A percentile compares a stretch with the other conserved stretches of the same genome.
These are phyloP conservation scores for Wickerhamiella vanderwaltii DNA, from an alignment of 805 yeast genomes.

Conservation along the genomic window DNA sequence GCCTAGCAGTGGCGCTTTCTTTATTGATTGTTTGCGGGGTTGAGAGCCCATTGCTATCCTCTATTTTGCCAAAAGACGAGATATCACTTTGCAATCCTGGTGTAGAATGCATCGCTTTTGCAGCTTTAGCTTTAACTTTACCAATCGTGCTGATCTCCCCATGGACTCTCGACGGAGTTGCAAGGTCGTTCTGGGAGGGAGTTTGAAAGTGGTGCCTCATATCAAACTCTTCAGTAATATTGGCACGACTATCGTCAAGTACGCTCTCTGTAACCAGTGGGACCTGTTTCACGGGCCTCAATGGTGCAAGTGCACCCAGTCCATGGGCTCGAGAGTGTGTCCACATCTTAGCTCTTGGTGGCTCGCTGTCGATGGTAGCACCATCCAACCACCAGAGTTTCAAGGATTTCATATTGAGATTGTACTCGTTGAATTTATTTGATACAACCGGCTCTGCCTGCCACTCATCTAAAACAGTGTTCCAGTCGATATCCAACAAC, in stretches of 20 bases:
- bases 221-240: constrained; percentile 6
- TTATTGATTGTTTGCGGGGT: no score
- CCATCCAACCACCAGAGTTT: constrained; percentile 14
- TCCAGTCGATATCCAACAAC: constrained; percentile 11
- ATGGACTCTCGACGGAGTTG: constrained; percentile 9
- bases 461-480: not conserved
- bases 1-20: no score
- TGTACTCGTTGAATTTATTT: not conserved
- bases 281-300: not conserved
- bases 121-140: not conserved
- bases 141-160: constrained; percentile 8
- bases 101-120: constrained; percentile 1
- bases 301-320: constrained; percentile 2
- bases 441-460: not conserved
- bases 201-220: constrained; percentile 7
- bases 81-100: constrained; percentile 4
- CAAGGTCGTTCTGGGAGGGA: not conserved
- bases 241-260: not conserved
- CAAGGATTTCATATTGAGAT: not conserved
- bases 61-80: no score
- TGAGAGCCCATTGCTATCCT: no score
- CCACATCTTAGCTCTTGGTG: not conserved
- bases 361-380: not conserved
- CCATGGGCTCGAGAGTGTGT: not conserved
- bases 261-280: not conserved